A percentile compares a stretch with the other conserved stretches of the same genome.
Evolutionary conservation across 768 basidiomycete genomes (phyloP).

Genomic region (Suillus spraguei): DNA sequence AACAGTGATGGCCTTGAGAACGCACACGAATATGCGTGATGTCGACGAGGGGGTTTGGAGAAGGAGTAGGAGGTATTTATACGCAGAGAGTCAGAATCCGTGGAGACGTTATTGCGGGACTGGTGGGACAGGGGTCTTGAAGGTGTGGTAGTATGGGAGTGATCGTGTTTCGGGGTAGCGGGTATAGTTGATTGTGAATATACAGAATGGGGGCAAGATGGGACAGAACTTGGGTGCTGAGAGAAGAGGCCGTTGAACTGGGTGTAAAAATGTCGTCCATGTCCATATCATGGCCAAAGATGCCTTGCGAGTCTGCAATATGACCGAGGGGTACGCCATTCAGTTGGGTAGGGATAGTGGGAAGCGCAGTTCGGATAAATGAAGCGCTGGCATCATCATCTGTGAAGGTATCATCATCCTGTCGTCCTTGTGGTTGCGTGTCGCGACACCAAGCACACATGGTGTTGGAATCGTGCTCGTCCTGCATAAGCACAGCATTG

Average conservation of each 20-base stretch:
- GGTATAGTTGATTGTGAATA: constrained; percentile 1
- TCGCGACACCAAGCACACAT: constrained; percentile 55
- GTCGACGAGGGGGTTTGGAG: constrained; percentile 63
- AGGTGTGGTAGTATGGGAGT: constrained; percentile 14
- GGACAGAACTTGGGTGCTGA: background rate
- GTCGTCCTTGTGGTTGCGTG: constrained; percentile 17
- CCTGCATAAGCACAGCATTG: constrained; percentile 29
- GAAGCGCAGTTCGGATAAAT: constrained; percentile 23
- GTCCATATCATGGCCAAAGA: constrained; percentile 40
- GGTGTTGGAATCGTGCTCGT: constrained; percentile 28
- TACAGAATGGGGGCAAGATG: constrained; percentile 4
- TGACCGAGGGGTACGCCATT: constrained; percentile 21
- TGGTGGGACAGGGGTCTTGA: constrained; percentile 8
- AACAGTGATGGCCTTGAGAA: constrained; percentile 71
- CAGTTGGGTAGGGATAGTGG: constrained; percentile 10
- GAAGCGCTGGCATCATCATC: constrained; percentile 34
- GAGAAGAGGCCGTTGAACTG: background rate
- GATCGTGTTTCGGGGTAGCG: constrained; percentile 17
- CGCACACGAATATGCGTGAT: constrained; percentile 78
- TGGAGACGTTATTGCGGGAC: constrained; percentile 1
- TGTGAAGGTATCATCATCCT: constrained; percentile 16
- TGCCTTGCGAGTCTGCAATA: constrained; percentile 21
- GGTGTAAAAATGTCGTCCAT: constrained; percentile 26
- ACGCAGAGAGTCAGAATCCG: constrained; percentile 9
- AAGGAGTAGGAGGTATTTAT: constrained; percentile 26